Evolutionary conservation across 176 grass and related monocot species (phyloP), one percentile per base, ranked within the genome.

Genomic region (Guadua angustifolia): DNA sequence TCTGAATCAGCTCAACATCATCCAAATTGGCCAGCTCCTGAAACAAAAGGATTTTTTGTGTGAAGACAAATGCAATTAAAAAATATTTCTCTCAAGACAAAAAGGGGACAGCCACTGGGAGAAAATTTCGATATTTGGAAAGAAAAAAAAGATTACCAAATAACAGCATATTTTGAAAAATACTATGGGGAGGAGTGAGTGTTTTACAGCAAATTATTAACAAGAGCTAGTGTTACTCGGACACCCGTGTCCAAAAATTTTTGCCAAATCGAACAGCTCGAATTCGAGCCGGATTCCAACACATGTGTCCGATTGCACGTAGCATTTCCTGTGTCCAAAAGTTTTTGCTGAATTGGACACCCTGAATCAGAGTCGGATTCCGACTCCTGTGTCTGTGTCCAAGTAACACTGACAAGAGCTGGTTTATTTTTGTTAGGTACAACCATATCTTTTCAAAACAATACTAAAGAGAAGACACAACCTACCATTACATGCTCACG

Each of bases 401-500:
- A 36, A 36, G 35, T 36, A 36, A 36, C 35, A 36, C 35, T 3
- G 35, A 36, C 35, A 36, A 36, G 21, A 63, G 32, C 32, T 75
- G 32, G 26, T 81, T 76, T 53, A 18, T 55, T 46, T 29, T 62
- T 69, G 16, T 44, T 58, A 70, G 55, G 56, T 77, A 72, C 46
- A 81, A 67, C 9, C 11, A 49, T 56, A 15, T 78, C 5, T 50
- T 72, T 55, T 49, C 35, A 64, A 71, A 77, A 65, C 12, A 79
- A 71, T 7, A 68, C 7, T 66, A 53, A 79, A 65, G 62, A 82
- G 46, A 71, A 69, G 25, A 73, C 4, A 69, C 69, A 73, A 66
- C 88, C 73, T 98, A 98, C 95, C 95, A 90, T 93, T 76, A 94
- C 92, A 98, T 98, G 95, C 53, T 98, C 88, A 56, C 85, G 77